These are phyloP conservation scores for Handroanthus guayacan DNA, from an alignment of 257 asterid species.

Conservation along the genomic window DNA sequence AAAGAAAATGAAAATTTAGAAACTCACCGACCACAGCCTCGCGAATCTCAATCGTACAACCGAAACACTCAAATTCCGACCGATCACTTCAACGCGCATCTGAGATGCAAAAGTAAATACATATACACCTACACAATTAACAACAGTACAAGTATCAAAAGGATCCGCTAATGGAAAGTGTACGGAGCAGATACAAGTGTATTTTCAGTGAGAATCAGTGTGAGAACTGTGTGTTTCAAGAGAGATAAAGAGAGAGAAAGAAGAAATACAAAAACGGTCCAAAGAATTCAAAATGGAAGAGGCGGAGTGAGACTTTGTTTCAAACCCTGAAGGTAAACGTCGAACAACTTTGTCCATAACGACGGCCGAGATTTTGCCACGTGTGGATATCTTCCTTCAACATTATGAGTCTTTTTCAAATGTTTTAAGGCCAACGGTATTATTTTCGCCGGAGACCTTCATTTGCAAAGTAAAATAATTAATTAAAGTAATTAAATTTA, in stretches of 20 bases:
- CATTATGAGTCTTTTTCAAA: constrained; percentile 15
- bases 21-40: constrained; percentile 48
- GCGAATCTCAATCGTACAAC: constrained; percentile 36
- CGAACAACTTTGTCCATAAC: constrained; percentile 11
- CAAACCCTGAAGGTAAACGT: constrained; percentile 35
- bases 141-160: background rate
- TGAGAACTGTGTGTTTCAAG: constrained; percentile 38
- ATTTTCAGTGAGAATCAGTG: constrained; percentile 28
- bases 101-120: constrained; percentile 40
- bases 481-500: background rate
- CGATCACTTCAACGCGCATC: constrained; percentile 39
- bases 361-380: constrained; percentile 18
- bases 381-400: background rate
- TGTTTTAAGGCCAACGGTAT: constrained; percentile 34
- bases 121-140: background rate
- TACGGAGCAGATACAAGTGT: constrained; percentile 7
- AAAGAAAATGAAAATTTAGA: constrained; percentile 11
- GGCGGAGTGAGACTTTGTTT: constrained; percentile 34
- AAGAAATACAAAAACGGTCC: constrained; percentile 41
- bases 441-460: background rate
- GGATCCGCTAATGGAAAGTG: constrained; percentile 37
- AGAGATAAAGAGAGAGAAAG: constrained; percentile 22
- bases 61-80: constrained; percentile 31
- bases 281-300: constrained; percentile 39
- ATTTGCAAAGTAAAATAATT: background rate